Percentiles rank a stretch among this genome's conserved stretches.
phyloP scores from a whole-genome alignment of 306 rosid genomes.

The Mucuna pruriens region DNA sequence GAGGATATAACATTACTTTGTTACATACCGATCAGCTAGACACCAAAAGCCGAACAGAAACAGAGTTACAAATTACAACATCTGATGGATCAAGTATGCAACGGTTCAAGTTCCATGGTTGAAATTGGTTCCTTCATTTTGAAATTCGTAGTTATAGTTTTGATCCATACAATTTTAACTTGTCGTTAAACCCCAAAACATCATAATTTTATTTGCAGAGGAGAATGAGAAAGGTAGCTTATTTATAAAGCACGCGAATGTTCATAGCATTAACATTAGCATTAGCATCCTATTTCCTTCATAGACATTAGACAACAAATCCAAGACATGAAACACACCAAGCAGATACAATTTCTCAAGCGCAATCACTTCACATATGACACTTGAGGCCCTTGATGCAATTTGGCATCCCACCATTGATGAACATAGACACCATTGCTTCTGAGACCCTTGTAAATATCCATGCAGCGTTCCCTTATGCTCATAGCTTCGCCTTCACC shows the following conservation, averaged over 20 bases:
- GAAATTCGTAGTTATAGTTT: background rate
- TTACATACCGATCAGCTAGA: background rate
- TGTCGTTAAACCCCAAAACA: background rate
- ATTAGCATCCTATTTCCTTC: constrained; percentile 25
- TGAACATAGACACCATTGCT: constrained; percentile 83
- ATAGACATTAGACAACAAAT: constrained; percentile 23
- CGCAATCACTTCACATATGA: constrained; percentile 17
- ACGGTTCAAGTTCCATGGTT: background rate
- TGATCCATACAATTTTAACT: background rate
- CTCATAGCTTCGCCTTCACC: constrained; percentile 35
- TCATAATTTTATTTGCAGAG: constrained; percentile 20
- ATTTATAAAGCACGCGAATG: constrained; percentile 53
- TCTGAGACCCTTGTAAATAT: constrained; percentile 69
- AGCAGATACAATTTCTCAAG: background rate
- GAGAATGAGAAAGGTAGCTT: constrained; percentile 53
- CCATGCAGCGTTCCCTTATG: constrained; percentile 60
- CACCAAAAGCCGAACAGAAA: background rate
- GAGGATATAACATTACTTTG: background rate
- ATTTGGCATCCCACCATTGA: constrained; percentile 73
- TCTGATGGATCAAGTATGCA: constrained; percentile 14
- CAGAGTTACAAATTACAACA: background rate
- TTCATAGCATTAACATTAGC: constrained; percentile 10
- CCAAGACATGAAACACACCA: constrained; percentile 29
- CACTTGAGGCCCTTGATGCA: constrained; percentile 20
- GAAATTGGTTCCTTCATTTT: background rate